Evolutionary conservation across 352 stramenopile genomes (phyloP).

Genomic region (Pythium periplocum): DNA sequence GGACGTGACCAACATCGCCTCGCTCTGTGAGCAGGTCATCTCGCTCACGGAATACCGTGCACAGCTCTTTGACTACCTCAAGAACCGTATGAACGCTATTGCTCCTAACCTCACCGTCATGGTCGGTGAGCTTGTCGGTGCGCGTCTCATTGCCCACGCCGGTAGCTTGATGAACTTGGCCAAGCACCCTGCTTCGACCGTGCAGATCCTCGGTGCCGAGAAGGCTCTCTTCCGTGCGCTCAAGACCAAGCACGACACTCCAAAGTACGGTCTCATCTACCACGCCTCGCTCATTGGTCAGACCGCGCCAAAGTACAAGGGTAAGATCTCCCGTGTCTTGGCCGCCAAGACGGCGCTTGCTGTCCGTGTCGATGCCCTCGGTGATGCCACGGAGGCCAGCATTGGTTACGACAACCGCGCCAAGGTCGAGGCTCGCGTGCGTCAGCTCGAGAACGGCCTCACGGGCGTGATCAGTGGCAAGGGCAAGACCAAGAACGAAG

Average conservation of each 20-base stretch:
- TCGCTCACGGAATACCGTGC: constrained; percentile 87
- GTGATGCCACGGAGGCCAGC: constrained; percentile 92
- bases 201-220: constrained; percentile 99
- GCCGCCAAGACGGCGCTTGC: constrained; percentile 98
- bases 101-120: constrained; percentile 99
- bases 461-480: constrained; percentile 31
- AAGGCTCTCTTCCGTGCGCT: constrained; percentile 99
- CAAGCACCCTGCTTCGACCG: constrained; percentile 98
- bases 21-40: constrained; percentile 90
- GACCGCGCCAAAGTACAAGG: constrained; percentile 99
- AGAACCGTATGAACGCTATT: constrained; percentile 99
- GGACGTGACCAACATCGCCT: constrained; percentile 97
- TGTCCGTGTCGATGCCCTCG: constrained; percentile 99
- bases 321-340: constrained; percentile 98
- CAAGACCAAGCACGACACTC: constrained; percentile 99
- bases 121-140: constrained; percentile 98
- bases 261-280: constrained; percentile 99
- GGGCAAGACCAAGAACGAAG: constrained; percentile 19
- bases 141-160: constrained; percentile 98
- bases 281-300: constrained; percentile 99
- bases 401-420: constrained; percentile 97
- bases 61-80: constrained; percentile 99
- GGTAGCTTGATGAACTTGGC: constrained; percentile 99
- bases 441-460: constrained; percentile 95
- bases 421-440: constrained; percentile 98